Evolutionary conservation across 1,284 basidiomycete species (phyloP), one percentile per base, ranked within the genome.

Genomic region (Ganoderma sinense): DNA sequence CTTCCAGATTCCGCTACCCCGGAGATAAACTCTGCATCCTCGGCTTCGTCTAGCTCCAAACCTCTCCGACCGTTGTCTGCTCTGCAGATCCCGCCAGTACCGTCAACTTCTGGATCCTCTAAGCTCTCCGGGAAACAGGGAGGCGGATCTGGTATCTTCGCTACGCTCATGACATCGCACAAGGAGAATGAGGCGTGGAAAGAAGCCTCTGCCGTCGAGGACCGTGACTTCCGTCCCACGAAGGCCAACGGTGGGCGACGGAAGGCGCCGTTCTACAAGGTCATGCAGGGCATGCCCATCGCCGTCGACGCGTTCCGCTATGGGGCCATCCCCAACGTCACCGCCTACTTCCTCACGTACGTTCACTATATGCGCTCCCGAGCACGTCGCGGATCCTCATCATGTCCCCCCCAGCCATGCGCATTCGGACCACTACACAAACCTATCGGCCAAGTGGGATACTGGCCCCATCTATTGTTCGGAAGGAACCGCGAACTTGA

Each of bases 251-350:
- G 86, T n/a, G 87, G 86, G 36, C 85, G 92, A 51, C 84, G 94
- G 64, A 91, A 90, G 68, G 95, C 96, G 1, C 97, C 97, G 0
- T 98, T 98, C 79, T 98, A 97, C 82, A 98, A 98, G 83, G 89
- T 97, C n/a, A 82, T 99, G 73, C 94, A 96, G 73, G 97, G 98
- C 2, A 98, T 99, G 97, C 96, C 97, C 1, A 94, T 99, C 59
- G 94, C 96, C 7, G 97, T 98, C 0, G 97, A 99, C 77, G 97
- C 96, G 0, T 99, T 99, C 80, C 89, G 93, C 61, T 99, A 97
- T 79, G 97, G 97, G 2, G 84, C 86, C n/a, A 96, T 98, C 66
- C 95, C 96, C 8, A 90, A 89, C 13, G 90, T 98, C 14, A 93
- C 87, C 3, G 95, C 95, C 0, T 97, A 98, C 80, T 96, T 97